Evolutionary conservation across 257 asterid species (phyloP), one percentile per base, ranked within the genome.

Genomic region (Solanum megistacrolobum): DNA sequence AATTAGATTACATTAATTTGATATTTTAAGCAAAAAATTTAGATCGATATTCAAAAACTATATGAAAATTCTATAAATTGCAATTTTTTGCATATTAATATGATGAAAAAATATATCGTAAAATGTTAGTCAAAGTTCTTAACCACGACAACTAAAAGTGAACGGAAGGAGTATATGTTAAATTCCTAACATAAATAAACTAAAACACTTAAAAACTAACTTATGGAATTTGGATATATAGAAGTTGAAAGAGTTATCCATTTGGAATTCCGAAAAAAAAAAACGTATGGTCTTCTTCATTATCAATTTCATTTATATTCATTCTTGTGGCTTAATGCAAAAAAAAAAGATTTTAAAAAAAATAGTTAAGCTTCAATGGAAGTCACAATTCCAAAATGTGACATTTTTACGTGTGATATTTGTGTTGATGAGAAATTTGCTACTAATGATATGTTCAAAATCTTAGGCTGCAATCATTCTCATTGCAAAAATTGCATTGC

Each of bases 341-440:
- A 60, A 21, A 31, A 31, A 65, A 39, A n/a, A 46, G 13, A 9
- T 39, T 9, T 41, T 12, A 3, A 1, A 11, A 38, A 76, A 38
- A 76, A 23, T 1, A 76, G 12, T 7, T 76, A 39, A 78, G 21
- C 25, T 11, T 76, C 34, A 79, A 25, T 79, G 84, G 84, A 79
- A 25, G 25, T 43, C 65, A 43, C 84, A 79, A 13, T 21, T 43
- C 36, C n/a, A 41, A 25, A n/a, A 7, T 43, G 13, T 43, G n/a
- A 36, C 21, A 34, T 58, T 3, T 92, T 91, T 79, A 75, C 62
- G 83, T 95, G 96, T 89, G 96, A 89, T 71, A 94, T 94, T 71
- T 94, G 98, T 87, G 90, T 89, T 7, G 93, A 93, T 68, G 93
- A 91, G 25, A 94, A 91, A 86, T 90, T 92, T 1, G 4, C 18